Evolutionary conservation across 345 rosid genomes (phyloP).

Genomic region (Eucalyptus tenuipes): DNA sequence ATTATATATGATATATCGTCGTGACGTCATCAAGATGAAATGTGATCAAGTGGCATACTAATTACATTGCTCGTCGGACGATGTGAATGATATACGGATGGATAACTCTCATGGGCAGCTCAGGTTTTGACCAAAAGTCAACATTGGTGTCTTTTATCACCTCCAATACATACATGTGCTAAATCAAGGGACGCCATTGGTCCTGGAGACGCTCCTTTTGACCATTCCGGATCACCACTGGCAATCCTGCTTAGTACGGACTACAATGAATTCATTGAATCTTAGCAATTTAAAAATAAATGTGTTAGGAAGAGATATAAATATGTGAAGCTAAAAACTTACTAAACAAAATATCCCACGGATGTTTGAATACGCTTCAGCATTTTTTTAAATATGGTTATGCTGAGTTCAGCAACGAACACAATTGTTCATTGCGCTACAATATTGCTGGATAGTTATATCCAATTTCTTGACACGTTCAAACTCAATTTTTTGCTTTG

Average conservation of each 20-base stretch:
- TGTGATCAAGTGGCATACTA: too few species aligned
- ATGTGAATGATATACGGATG: not conserved
- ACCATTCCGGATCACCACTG: not conserved
- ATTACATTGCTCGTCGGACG: too few species aligned
- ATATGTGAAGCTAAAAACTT: not conserved
- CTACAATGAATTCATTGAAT: not conserved
- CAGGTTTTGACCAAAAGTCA: not conserved
- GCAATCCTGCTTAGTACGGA: too few species aligned
- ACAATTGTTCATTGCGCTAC: not conserved
- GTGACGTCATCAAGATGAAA: not conserved
- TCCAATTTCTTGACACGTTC: not conserved
- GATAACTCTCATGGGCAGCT: not conserved
- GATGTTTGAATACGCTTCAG: not conserved
- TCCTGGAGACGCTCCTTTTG: not conserved
- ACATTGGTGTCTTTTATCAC: not conserved
- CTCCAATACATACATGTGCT: not conserved
- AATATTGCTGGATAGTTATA: not conserved
- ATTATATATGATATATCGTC: not conserved
- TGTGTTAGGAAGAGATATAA: not conserved
- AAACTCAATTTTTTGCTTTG: not conserved
- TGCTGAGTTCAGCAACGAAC: not conserved
- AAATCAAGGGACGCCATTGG: not conserved
- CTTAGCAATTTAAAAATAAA: not conserved
- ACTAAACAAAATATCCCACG: not conserved
- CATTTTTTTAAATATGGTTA: not conserved